These are phyloP conservation scores for Cronartium quercuum DNA, from an alignment of 1,284 basidiomycete genomes.

Conservation along the genomic window DNA sequence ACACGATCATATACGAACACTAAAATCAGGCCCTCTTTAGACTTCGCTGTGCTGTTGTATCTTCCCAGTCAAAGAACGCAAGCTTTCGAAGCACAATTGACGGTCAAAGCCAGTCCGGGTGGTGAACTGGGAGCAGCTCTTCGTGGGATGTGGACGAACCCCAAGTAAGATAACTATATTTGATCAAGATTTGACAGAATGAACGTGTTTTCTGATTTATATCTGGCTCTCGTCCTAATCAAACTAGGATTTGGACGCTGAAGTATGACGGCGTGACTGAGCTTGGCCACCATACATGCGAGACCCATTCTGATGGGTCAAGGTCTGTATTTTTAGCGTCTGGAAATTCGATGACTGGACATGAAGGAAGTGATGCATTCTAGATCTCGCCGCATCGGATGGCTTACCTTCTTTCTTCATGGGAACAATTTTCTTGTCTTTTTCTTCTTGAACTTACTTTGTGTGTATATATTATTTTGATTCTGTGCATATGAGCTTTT, in stretches of 20 bases:
- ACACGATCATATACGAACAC: background rate
- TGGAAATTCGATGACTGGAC: background rate
- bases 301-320: background rate
- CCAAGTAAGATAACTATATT: constrained; percentile 23
- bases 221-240: background rate
- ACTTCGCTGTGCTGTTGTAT: constrained; percentile 36
- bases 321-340: constrained; percentile 1
- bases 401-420: too few species aligned
- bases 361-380: too few species aligned
- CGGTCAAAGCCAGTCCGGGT: constrained; percentile 27
- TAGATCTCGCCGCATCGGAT: too few species aligned
- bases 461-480: too few species aligned
- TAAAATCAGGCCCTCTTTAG: constrained; percentile 22
- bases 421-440: too few species aligned
- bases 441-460: too few species aligned
- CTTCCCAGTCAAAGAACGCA: constrained; percentile 19
- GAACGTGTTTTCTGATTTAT: background rate
- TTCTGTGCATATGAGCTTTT: too few species aligned
- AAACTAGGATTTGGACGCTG: constrained; percentile 35
- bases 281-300: constrained; percentile 10
- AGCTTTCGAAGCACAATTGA: constrained; percentile 31
- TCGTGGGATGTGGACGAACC: constrained; percentile 37
- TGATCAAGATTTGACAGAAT: too few species aligned
- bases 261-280: constrained; percentile 37
- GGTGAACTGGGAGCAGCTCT: constrained; percentile 33